Conservation (phyloP, 2,329 filamentous ascomycete genomes). For the Sclerotinia trifoliorum region DNA sequence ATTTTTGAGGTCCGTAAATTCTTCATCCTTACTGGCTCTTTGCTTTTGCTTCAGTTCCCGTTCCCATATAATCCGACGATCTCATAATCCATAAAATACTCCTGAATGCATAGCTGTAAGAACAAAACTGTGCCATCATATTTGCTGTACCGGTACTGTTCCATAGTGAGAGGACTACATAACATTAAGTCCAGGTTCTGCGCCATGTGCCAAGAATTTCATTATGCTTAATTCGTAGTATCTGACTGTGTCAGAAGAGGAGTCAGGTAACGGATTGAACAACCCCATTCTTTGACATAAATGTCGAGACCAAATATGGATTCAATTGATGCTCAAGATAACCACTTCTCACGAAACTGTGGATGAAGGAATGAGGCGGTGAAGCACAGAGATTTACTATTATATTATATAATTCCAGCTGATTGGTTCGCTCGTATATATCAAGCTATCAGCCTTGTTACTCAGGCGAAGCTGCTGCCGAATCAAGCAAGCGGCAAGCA, state of each 20-base stretch:
- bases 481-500: background rate
- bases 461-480: background rate
- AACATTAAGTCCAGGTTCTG: background rate
- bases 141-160: background rate
- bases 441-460: background rate
- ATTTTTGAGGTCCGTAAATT: background rate
- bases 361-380: background rate
- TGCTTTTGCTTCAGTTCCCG: background rate
- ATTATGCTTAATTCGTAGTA: background rate
- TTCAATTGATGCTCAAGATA: background rate
- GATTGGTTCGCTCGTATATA: constrained; percentile 1
- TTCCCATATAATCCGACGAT: background rate
- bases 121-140: background rate
- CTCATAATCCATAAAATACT: background rate
- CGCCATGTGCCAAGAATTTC: background rate
- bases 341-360: background rate
- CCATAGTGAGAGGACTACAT: background rate
- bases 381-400: background rate
- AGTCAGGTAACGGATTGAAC: background rate
- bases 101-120: background rate
- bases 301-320: background rate
- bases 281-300: constrained; percentile 10
- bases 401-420: background rate
- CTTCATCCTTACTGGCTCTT: background rate
- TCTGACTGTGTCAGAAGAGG: background rate